phyloP scores from a whole-genome alignment of 169 alveolate genomes.

The Cyclospora cayetanensis region DNA sequence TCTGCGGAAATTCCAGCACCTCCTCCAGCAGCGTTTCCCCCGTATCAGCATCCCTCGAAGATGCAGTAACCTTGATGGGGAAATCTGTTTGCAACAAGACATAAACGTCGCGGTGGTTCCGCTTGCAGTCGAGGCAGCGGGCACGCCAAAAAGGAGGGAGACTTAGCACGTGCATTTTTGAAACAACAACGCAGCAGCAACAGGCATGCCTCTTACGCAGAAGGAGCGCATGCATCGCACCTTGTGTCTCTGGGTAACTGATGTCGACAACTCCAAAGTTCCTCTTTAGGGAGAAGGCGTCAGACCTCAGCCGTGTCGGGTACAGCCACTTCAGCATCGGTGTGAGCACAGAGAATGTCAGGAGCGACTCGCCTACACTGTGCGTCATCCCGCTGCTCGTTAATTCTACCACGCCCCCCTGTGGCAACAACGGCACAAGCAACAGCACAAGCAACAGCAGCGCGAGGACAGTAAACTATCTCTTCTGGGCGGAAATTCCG shows the following conservation, averaged over 20 bases:
- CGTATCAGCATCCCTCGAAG: background rate
- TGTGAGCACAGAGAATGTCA: slow-evolving; percentile 31
- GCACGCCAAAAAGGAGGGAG: background rate
- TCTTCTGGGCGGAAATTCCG: too few relatives aligned
- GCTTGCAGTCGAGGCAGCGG: background rate
- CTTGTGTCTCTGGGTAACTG: background rate
- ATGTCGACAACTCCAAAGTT: slow-evolving; percentile 75
- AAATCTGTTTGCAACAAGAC: too few relatives aligned
- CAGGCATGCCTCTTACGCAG: background rate
- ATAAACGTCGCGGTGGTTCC: background rate
- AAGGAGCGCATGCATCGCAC: background rate
- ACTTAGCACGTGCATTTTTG: background rate
- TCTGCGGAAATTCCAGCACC: background rate
- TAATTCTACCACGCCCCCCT: slow-evolving; percentile 61
- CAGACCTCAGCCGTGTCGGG: slow-evolving; percentile 33
- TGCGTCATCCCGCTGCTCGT: slow-evolving; percentile 80
- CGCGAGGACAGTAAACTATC: too few relatives aligned
- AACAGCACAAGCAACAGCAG: background rate
- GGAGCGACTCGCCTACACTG: slow-evolving; percentile 45
- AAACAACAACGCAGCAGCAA: background rate
- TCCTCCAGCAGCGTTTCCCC: slow-evolving; percentile 11
- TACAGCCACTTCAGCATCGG: slow-evolving; percentile 54
- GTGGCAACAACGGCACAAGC: background rate
- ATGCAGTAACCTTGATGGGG: background rate
- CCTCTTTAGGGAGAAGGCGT: slow-evolving; percentile 39